Conservation (phyloP, 768 basidiomycete species). For the Collybia sordida region DNA sequence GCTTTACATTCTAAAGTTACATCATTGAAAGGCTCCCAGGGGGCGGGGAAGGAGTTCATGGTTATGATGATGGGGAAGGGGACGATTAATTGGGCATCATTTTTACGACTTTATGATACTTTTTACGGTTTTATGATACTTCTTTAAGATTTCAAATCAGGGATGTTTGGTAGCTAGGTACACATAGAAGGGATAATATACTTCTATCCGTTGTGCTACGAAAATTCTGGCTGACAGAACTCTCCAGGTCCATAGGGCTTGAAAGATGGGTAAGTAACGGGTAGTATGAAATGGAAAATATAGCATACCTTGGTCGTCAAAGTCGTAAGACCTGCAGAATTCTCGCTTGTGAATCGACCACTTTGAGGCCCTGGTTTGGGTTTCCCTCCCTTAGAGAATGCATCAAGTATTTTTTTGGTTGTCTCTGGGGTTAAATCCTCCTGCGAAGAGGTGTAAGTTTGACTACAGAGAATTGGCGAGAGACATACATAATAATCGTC, state of each 20-base stretch:
- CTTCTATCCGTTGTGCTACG: conserved; percentile 29
- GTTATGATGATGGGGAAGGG: conserved; percentile 81
- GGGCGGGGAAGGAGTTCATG: conserved; percentile 67
- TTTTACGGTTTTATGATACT: conserved; percentile 7
- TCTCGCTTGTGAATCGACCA: conserved; percentile 85
- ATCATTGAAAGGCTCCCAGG: conserved; percentile 71
- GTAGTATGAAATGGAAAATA: not conserved
- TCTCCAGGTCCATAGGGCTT: conserved; percentile 95
- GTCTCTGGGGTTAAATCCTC: conserved; percentile 81
- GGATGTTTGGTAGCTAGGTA: not conserved
- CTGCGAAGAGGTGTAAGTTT: conserved; percentile 35
- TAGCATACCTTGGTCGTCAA: conserved; percentile 66
- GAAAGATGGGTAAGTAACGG: conserved; percentile 7
- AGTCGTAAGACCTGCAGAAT: conserved; percentile 87
- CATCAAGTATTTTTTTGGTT: conserved; percentile 78
- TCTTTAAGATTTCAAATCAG: not conserved
- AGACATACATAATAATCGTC: conserved; percentile 92
- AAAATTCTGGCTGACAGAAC: conserved; percentile 83
- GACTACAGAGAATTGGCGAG: not conserved
- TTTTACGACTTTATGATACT: conserved; percentile 2
- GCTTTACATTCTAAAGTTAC: conserved; percentile 43
- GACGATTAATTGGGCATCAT: conserved; percentile 54
- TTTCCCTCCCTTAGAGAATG: conserved; percentile 78
- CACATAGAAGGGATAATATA: conserved; percentile 1
- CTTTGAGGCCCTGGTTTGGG: conserved; percentile 95